A percentile compares a stretch with the other conserved stretches of the same genome.
These are phyloP conservation scores for Ogataea henricii DNA, from an alignment of 805 yeast species.

Conservation along the genomic window DNA sequence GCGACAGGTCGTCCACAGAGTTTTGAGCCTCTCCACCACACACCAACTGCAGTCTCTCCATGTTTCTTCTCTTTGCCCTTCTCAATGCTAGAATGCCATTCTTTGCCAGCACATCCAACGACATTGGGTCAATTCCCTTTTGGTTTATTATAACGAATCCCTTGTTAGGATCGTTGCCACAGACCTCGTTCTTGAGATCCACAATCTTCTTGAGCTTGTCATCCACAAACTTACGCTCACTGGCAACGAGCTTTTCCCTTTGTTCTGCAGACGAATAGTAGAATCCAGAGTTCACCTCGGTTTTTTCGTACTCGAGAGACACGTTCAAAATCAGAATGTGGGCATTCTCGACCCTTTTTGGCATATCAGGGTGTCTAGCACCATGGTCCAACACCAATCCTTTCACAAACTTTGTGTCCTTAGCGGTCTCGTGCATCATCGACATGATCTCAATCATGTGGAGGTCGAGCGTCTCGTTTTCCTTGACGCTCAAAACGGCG, in stretches of 20 bases:
- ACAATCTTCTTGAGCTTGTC: slow-evolving; percentile 88
- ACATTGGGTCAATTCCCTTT: slow-evolving; percentile 98
- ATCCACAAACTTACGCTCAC: slow-evolving; percentile 93
- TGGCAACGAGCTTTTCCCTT: slow-evolving; percentile 89
- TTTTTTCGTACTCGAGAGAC: slow-evolving; percentile 93
- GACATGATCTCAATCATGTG: slow-evolving; percentile 99
- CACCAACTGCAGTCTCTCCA: slow-evolving; percentile 96
- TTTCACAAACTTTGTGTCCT: slow-evolving; percentile 77
- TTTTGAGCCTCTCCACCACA: slow-evolving; percentile 98
- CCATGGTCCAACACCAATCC: slow-evolving; percentile 98
- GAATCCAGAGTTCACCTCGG: slow-evolving; percentile 95
- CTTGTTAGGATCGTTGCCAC: slow-evolving; percentile 68
- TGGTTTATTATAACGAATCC: slow-evolving; percentile 95
- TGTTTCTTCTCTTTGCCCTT: slow-evolving; percentile 97
- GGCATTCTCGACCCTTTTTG: slow-evolving; percentile 81
- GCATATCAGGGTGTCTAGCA: slow-evolving; percentile 99
- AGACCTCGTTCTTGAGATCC: slow-evolving; percentile 89
- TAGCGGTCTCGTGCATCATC: slow-evolving; percentile 90
- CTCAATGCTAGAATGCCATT: slow-evolving; percentile 91
- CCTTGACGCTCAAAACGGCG: slow-evolving; percentile 81
- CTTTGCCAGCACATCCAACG: slow-evolving; percentile 89
- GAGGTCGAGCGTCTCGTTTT: slow-evolving; percentile 62
- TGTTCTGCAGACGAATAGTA: slow-evolving; percentile 95
- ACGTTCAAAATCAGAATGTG: slow-evolving; percentile 86
- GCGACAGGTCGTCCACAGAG: slow-evolving; percentile 88